Evolutionary conservation across 129 eudicot species (phyloP), one percentile per base, ranked within the genome.

Genomic region (Artemisia annua): DNA sequence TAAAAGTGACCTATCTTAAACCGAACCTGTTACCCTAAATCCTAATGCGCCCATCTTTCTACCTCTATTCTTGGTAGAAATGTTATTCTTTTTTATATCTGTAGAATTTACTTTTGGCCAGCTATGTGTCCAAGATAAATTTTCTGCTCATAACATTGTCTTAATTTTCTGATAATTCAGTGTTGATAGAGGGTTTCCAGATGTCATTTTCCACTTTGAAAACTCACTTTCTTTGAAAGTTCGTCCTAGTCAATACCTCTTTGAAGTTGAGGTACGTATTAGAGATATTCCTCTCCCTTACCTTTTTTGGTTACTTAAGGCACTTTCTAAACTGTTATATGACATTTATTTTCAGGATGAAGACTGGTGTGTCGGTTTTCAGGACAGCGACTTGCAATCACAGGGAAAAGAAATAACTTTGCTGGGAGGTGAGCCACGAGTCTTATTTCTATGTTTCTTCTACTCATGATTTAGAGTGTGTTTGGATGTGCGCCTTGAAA

Each of bases 311-410:
- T 59, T 68, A 10, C 62, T 69, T 68, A 59, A 55, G 66, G 57
- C 35, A 53, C 71, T 43, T 50, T 10, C 6, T 32, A 8, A 14
- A 1, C 3, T 61, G 48, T 62, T 28, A 12, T 52, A 15, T 32
- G 28, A 35, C 9, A 7, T 6, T 9, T 24, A 30, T 30, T 67
- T 78, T 72, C 84, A 84, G 96, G 85, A 86, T 58, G 51, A 79
- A 46, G 85, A 84, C 53, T 89, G 88, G 84, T 91, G 97, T 69
- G 63, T 91, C 18, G 97, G 97, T 72, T 92, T 89, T 89, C 90
- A 85, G 76, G 87, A 80, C 70, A 92, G 88, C 48, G 97, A 87
- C 3, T 55, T 83, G 83, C 96, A 88, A 81, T 80, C 96, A 0
- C 88, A 63, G 74, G 91, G 97, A 76, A 89, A 79, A 78, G 89